Evolutionary conservation across 306 rosid species (phyloP).

Genomic region (Rosa multiflora): DNA sequence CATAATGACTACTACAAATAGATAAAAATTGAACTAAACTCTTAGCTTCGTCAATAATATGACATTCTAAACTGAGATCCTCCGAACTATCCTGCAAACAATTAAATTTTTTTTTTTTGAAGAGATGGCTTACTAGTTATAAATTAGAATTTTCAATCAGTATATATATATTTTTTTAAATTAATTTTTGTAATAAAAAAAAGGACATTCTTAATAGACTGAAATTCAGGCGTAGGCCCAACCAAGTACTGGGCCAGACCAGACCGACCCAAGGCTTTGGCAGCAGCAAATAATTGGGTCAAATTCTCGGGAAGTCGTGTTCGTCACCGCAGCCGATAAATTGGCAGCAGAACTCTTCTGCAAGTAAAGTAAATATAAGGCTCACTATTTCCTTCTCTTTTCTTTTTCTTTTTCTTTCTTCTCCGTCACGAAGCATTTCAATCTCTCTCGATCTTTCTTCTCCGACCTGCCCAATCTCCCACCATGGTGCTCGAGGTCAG

Average conservation of each 20-base stretch:
- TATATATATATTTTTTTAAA: too few relatives aligned
- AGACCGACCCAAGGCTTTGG: not conserved
- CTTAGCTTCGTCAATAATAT: too few relatives aligned
- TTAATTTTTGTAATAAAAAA: too few relatives aligned
- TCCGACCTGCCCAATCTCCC: slow-evolving; percentile 27
- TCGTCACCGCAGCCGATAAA: not conserved
- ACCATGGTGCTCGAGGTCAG: slow-evolving; percentile 93
- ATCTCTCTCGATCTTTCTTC: slow-evolving; percentile 11
- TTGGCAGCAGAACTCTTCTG: not conserved
- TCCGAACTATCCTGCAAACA: too few relatives aligned
- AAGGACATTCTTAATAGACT: not conserved
- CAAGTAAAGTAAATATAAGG: not conserved
- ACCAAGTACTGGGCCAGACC: not conserved
- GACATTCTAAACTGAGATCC: too few relatives aligned
- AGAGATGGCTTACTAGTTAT: too few relatives aligned
- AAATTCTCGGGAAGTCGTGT: not conserved
- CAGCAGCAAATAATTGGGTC: not conserved
- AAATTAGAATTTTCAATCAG: too few relatives aligned
- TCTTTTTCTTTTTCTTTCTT: not conserved
- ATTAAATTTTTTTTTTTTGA: too few relatives aligned
- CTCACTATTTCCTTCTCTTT: not conserved
- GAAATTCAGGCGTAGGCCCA: not conserved
- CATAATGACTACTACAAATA: too few relatives aligned
- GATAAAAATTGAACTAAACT: too few relatives aligned
- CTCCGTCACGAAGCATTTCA: not conserved